These are phyloP conservation scores for Galerina sulciceps DNA, from an alignment of 768 basidiomycete species.

Conservation along the genomic window DNA sequence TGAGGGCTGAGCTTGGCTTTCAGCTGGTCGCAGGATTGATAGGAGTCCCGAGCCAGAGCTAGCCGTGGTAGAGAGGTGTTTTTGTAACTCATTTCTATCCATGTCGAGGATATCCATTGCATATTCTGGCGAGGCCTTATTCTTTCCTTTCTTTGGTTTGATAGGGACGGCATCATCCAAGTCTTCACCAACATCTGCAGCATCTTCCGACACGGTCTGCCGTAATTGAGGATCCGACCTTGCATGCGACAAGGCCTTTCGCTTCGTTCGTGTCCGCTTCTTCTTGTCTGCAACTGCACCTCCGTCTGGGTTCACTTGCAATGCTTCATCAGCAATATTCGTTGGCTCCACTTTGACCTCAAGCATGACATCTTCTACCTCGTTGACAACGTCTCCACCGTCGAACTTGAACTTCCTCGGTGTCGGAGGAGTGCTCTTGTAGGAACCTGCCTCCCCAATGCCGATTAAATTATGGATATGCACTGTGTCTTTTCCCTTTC, in stretches of 20 bases:
- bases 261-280: slow-evolving; percentile 21
- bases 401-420: slow-evolving; percentile 12
- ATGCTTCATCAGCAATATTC: background rate
- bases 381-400: slow-evolving; percentile 6
- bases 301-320: slow-evolving; percentile 2
- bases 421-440: slow-evolving; percentile 24
- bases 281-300: slow-evolving; percentile 21
- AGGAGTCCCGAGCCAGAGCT: slow-evolving; percentile 7
- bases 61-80: slow-evolving; percentile 13
- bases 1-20: slow-evolving; percentile 1
- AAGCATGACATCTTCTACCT: slow-evolving; percentile 3
- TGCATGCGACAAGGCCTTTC: slow-evolving; percentile 14
- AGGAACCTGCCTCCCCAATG: slow-evolving; percentile 14
- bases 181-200: slow-evolving; percentile 7
- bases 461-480: slow-evolving; percentile 21
- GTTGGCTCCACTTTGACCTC: background rate
- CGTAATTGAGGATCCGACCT: slow-evolving; percentile 21
- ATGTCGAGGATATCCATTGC: slow-evolving; percentile 16
- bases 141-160: slow-evolving; percentile 11
- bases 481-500: slow-evolving; percentile 17
- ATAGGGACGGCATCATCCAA: background rate
- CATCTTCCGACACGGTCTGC: slow-evolving; percentile 3
- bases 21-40: background rate
- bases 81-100: slow-evolving; percentile 15
- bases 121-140: slow-evolving; percentile 4